Base-by-base conservation (phyloP, 2,329 filamentous ascomycete genomes). In the Fusarium incarnatum region DNA sequence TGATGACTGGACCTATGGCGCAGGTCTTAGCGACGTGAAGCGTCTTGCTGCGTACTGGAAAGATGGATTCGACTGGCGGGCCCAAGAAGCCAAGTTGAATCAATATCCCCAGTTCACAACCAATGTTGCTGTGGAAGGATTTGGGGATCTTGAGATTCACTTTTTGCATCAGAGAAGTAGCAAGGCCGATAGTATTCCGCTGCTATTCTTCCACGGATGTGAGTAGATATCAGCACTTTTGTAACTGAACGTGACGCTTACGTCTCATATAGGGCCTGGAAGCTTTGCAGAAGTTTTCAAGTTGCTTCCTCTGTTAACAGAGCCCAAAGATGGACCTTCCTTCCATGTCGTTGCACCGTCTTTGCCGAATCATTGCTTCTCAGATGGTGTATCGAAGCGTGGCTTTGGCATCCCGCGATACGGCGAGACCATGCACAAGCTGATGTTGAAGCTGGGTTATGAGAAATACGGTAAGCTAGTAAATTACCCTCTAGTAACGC, bases 141-240 rank as follows among this genome's bases (percentile, higher is more conserved):
- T 52, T 22, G 46, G 20, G 7, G 25, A 22, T 16, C 20, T 57
- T 20, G 27, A 57, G 13, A 28, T 57, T 10, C 55, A 57, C 10
- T 57, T 57, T 4, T 8, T 57, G 8, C 34, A 57, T 10, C 40
- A 32, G 8, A 23, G 30, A 6, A 42, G 27, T 12, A 52, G 16
- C 6, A n/a, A 34, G 7, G 4, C 20, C 3, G 13, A 32, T 13
- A 49, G 45, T 3, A 52, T 57, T 7, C 46, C 55, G 15, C 16
- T 57, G 2, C 45, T 57, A 2, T 57, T 57, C 5, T 27, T 57
- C 7, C 55, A 57, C 18, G 55, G 55, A 3, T 57, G 55, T 48
- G 6, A 22, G 45, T 15, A 32, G 30, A 32, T 4, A 16, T 32
- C 15, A 9, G 1, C 8, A 9, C 8, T 3, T 28, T 28, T 13